Percentiles rank a stretch among this genome's conserved stretches.
Conservation (phyloP, 2,329 filamentous ascomycete genomes). For the Venturia asperata region DNA sequence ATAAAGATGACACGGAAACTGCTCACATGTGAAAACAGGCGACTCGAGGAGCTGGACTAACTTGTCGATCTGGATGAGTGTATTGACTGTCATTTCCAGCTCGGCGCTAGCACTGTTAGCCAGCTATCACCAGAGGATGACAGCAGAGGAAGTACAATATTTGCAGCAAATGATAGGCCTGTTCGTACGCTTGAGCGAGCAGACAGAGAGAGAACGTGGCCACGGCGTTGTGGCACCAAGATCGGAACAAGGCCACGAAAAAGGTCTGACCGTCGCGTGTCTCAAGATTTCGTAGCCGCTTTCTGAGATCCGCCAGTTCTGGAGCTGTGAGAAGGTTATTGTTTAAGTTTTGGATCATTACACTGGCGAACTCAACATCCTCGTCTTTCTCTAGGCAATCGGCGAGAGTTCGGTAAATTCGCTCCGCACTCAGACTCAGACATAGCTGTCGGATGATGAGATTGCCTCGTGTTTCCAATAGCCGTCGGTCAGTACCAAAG, state of each 20-base stretch:
- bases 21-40: slow-evolving; percentile 90
- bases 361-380: slow-evolving; percentile 96
- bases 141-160: slow-evolving; percentile 63
- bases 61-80: slow-evolving; percentile 98
- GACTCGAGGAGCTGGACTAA: slow-evolving; percentile 94
- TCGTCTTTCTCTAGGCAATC: slow-evolving; percentile 97
- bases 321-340: slow-evolving; percentile 98
- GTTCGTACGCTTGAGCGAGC: slow-evolving; percentile 94
- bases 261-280: slow-evolving; percentile 90
- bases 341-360: slow-evolving; percentile 99
- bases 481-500: slow-evolving; percentile 85
- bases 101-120: slow-evolving; percentile 59
- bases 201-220: slow-evolving; percentile 94
- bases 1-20: neutral
- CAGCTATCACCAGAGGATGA: slow-evolving; percentile 25
- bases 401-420: slow-evolving; percentile 90
- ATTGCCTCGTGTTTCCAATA: slow-evolving; percentile 89
- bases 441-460: slow-evolving; percentile 94
- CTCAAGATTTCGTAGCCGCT: slow-evolving; percentile 82
- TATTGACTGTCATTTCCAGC: slow-evolving; percentile 97
- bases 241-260: slow-evolving; percentile 88
- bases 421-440: slow-evolving; percentile 83
- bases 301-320: slow-evolving; percentile 82
- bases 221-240: slow-evolving; percentile 98
- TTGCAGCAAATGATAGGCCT: slow-evolving; percentile 90